Percentiles rank a stretch among this genome's conserved stretches.
Evolutionary conservation across 1,139 yeast genomes (phyloP).

Genomic region (Yamadazyma songkhlaensis): DNA sequence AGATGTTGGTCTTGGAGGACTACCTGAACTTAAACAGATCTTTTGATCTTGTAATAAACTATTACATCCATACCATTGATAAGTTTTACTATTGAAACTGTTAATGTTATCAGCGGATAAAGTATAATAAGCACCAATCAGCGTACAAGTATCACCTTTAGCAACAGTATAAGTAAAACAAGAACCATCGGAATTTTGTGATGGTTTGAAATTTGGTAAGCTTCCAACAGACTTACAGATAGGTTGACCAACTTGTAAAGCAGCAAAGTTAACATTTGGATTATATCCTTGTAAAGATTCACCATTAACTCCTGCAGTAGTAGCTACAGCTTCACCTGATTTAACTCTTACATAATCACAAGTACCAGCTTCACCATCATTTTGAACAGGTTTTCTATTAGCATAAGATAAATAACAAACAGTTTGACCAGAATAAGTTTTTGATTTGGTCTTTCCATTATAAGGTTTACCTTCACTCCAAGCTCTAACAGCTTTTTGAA

Average conservation of each 20-base stretch:
- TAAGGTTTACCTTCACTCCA: constrained; percentile 14
- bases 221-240: constrained; percentile 13
- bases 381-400: constrained; percentile 8
- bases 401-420: constrained; percentile 10
- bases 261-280: constrained; percentile 10
- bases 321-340: constrained; percentile 3
- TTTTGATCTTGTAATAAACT: constrained; percentile 9
- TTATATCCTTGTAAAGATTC: constrained; percentile 14
- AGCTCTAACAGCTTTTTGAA: constrained; percentile 14
- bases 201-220: constrained; percentile 8
- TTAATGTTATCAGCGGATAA: constrained; percentile 7
- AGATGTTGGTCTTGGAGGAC: constrained; percentile 15
- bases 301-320: constrained; percentile 12
- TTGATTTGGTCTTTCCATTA: constrained; percentile 8
- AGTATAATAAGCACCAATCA: constrained; percentile 9
- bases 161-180: constrained; percentile 11
- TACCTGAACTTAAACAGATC: constrained; percentile 16
- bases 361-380: constrained; percentile 10
- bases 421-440: constrained; percentile 4
- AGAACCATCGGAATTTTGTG: constrained; percentile 10
- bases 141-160: constrained; percentile 12
- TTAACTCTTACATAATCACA: constrained; percentile 9
- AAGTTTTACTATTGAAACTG: constrained; percentile 14
- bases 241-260: constrained; percentile 10
- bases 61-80: constrained; percentile 16